These are phyloP conservation scores for Lojkania enalia DNA, from an alignment of 2,329 filamentous ascomycete genomes.

Conservation along the genomic window DNA sequence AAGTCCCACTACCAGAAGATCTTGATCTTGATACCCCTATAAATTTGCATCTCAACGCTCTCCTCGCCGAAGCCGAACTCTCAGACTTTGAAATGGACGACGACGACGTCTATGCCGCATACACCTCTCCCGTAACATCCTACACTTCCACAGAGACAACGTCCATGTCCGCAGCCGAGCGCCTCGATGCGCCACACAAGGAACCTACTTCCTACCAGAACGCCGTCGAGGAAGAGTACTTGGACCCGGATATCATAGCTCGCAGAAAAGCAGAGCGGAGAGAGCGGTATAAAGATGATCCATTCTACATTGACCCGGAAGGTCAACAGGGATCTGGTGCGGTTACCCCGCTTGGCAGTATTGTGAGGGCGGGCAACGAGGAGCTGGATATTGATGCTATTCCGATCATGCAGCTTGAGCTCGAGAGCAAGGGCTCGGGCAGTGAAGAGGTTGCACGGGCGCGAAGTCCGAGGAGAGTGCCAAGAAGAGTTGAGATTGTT, in stretches of 20 bases:
- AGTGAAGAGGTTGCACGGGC: slow-evolving; percentile 25
- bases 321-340: slow-evolving; percentile 58
- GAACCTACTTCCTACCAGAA: slow-evolving; percentile 51
- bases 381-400: slow-evolving; percentile 92
- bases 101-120: slow-evolving; percentile 52
- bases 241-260: slow-evolving; percentile 75
- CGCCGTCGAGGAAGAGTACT: slow-evolving; percentile 54
- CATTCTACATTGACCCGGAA: slow-evolving; percentile 79
- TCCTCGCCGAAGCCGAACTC: slow-evolving; percentile 61
- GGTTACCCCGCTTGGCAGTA: slow-evolving; percentile 78
- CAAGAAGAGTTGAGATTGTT: slow-evolving; percentile 49
- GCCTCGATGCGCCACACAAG: slow-evolving; percentile 45
- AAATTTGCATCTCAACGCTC: slow-evolving; percentile 69
- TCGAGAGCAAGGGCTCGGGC: slow-evolving; percentile 52
- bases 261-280: slow-evolving; percentile 74
- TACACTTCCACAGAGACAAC: slow-evolving; percentile 22
- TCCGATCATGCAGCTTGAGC: slow-evolving; percentile 89
- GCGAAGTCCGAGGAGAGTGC: slow-evolving; percentile 35
- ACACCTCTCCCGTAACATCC: slow-evolving; percentile 47
- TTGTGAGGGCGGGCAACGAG: slow-evolving; percentile 63
- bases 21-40: slow-evolving; percentile 83
- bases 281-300: slow-evolving; percentile 87
- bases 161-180: slow-evolving; percentile 46
- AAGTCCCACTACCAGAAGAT: slow-evolving; percentile 76
- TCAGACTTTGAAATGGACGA: slow-evolving; percentile 49